These are phyloP conservation scores for Neurospora terricola DNA, from an alignment of 495 filamentous ascomycete genomes.

Conservation along the genomic window DNA sequence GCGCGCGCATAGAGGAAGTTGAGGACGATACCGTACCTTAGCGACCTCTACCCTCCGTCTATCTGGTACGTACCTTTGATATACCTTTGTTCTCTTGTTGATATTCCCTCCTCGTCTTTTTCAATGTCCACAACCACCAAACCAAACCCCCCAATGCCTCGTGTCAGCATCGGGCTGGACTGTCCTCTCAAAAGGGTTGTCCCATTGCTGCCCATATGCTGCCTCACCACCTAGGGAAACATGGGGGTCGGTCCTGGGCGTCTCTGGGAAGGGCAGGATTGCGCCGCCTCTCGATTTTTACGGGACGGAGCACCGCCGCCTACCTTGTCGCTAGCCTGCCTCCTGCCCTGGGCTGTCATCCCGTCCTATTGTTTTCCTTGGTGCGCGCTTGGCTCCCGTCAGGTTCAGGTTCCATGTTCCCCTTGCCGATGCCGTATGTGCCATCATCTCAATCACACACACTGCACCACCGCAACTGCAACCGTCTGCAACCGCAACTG, in stretches of 20 bases:
- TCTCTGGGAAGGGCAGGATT: not conserved
- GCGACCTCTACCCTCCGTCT: not conserved
- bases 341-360: not conserved
- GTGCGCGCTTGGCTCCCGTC: conserved; percentile 5
- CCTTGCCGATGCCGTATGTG: conserved; percentile 12
- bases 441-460: conserved; percentile 10
- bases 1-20: not conserved
- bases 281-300: conserved; percentile 22
- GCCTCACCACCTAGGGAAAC: not conserved
- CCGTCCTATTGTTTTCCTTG: conserved; percentile 16
- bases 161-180: not conserved
- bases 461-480: not conserved
- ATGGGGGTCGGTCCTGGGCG: not conserved
- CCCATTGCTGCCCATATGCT: not conserved
- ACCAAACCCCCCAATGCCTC: not conserved
- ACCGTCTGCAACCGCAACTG: not conserved
- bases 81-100: not conserved
- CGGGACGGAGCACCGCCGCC: conserved; percentile 8
- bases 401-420: conserved; percentile 1
- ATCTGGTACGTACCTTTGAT: not conserved
- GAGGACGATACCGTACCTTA: not conserved
- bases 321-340: not conserved
- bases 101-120: not conserved
- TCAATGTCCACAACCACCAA: not conserved
- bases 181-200: not conserved